These are phyloP conservation scores for Xylaria scruposa DNA, from an alignment of 495 filamentous ascomycete genomes.

Conservation along the genomic window DNA sequence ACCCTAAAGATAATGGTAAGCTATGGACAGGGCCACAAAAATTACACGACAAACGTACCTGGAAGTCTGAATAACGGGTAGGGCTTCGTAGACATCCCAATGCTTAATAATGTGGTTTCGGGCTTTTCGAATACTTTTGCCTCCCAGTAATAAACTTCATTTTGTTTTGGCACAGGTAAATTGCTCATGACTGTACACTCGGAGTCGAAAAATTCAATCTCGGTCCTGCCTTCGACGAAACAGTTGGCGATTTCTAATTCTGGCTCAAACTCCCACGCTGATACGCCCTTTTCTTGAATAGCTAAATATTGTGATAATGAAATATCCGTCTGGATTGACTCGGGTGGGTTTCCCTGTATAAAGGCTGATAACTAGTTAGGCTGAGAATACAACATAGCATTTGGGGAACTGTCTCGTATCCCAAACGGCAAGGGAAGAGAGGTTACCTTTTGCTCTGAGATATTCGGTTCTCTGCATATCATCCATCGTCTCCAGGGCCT, in stretches of 20 bases:
- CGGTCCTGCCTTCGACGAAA: constrained; percentile 94
- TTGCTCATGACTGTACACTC: constrained; percentile 98
- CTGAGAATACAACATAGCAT: constrained; percentile 26
- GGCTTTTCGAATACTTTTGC: constrained; percentile 98
- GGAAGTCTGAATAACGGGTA: constrained; percentile 94
- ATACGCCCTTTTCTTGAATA: constrained; percentile 98
- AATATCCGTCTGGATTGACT: constrained; percentile 95
- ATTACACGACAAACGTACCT: constrained; percentile 61
- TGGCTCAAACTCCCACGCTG: constrained; percentile 98
- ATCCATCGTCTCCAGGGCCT: constrained; percentile 95
- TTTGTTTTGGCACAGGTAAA: constrained; percentile 95
- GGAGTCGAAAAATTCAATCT: constrained; percentile 98
- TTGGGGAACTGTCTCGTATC: background rate
- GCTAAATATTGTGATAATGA: constrained; percentile 96
- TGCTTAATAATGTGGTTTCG: constrained; percentile 79
- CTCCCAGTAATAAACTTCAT: constrained; percentile 99
- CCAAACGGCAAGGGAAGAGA: background rate
- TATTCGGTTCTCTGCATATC: constrained; percentile 90
- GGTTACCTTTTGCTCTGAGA: constrained; percentile 89
- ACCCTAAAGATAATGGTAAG: constrained; percentile 61
- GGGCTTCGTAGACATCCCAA: constrained; percentile 94
- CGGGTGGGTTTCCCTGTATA: constrained; percentile 90
- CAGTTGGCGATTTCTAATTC: constrained; percentile 99
- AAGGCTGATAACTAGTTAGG: constrained; percentile 67
- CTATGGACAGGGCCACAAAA: background rate